Percentiles rank a stretch among this genome's conserved stretches.
Conservation (phyloP, 2,329 filamentous ascomycete species). For the Coniochaeta sp. region DNA sequence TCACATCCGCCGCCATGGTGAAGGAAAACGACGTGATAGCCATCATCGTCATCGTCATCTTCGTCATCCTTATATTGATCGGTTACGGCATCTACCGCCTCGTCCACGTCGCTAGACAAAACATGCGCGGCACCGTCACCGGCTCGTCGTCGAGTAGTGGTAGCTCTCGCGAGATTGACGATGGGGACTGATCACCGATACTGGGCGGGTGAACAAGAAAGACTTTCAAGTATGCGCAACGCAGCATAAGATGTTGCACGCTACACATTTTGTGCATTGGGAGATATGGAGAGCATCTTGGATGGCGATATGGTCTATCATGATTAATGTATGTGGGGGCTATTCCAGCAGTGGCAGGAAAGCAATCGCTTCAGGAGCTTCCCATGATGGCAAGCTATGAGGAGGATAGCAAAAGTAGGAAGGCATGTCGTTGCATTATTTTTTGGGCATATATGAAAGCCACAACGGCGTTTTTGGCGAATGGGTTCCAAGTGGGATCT, state of each 20-base stretch:
- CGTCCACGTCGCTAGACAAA: slow-evolving; percentile 41
- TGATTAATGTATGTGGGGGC: too few species aligned
- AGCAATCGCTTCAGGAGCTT: background rate
- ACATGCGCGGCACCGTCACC: slow-evolving; percentile 29
- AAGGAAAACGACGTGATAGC: slow-evolving; percentile 62
- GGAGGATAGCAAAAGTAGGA: background rate
- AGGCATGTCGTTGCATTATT: background rate
- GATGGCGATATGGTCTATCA: too few species aligned
- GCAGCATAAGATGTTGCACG: too few species aligned
- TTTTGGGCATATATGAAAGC: background rate
- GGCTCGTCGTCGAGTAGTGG: slow-evolving; percentile 13
- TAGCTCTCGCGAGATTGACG: slow-evolving; percentile 9
- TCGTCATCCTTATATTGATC: slow-evolving; percentile 52
- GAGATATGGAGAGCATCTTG: too few species aligned
- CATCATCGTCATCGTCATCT: slow-evolving; percentile 60
- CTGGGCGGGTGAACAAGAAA: background rate
- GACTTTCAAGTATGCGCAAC: too few species aligned
- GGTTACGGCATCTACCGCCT: slow-evolving; percentile 58
- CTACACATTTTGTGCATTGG: too few species aligned
- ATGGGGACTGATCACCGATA: background rate
- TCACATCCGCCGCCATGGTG: slow-evolving; percentile 19
- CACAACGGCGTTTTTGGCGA: background rate
- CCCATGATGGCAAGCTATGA: background rate
- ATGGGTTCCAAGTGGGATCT: background rate
- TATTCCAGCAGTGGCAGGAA: too few species aligned